Evolutionary conservation across 345 rosid species (phyloP).

Genomic region (Populus euphratica): DNA sequence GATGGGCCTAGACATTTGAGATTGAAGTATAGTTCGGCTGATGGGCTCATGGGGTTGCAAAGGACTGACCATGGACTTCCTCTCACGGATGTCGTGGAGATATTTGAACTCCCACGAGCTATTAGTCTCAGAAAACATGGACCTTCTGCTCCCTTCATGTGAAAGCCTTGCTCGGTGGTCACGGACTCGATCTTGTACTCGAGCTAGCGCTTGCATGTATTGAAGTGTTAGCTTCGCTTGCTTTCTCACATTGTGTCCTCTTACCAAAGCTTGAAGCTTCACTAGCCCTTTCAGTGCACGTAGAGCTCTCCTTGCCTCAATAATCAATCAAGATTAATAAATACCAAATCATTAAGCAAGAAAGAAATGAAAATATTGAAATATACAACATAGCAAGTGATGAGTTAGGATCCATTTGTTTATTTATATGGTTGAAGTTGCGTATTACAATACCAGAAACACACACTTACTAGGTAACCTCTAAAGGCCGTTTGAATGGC

Average conservation of each 20-base stretch:
- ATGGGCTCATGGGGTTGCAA: background rate
- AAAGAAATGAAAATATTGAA: background rate
- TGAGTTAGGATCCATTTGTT: too few species aligned
- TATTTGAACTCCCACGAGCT: constrained; percentile 12
- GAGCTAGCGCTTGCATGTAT: constrained; percentile 28
- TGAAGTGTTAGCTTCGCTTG: constrained; percentile 24
- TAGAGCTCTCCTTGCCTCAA: constrained; percentile 28
- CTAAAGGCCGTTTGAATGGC: constrained; percentile 30
- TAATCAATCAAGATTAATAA: background rate
- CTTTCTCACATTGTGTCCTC: constrained; percentile 28
- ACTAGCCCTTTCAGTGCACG: constrained; percentile 31
- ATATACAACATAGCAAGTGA: background rate
- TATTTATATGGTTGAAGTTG: too few species aligned
- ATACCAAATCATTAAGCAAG: background rate
- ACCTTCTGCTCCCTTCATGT: constrained; percentile 21
- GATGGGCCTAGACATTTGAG: background rate
- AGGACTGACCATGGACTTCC: constrained; percentile 15
- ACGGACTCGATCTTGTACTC: constrained; percentile 25
- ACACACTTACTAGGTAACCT: constrained; percentile 27
- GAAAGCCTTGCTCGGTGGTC: constrained; percentile 23
- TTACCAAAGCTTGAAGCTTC: constrained; percentile 31
- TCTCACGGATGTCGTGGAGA: constrained; percentile 14
- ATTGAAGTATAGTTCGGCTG: background rate
- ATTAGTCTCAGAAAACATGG: constrained; percentile 20
- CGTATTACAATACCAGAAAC: too few species aligned